Conservation (phyloP, 140 eudicot species). For the Oenanthe javanica region DNA sequence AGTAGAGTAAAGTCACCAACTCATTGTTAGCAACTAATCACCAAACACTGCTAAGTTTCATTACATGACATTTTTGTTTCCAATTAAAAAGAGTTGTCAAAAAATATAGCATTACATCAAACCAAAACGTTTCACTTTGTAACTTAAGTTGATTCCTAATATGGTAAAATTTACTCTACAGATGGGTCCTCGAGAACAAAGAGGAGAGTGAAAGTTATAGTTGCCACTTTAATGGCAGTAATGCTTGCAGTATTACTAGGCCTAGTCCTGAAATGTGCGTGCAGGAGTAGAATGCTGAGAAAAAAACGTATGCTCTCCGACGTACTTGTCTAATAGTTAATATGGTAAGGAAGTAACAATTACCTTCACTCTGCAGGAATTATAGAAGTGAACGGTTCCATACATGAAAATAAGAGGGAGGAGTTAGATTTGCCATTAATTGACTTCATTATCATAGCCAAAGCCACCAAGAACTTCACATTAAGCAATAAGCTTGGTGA, state of each 20-base stretch:
- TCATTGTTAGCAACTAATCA: no score
- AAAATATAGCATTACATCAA: background rate
- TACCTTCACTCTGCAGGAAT: background rate
- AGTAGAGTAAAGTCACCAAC: background rate
- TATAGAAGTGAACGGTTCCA: background rate
- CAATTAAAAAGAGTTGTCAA: background rate
- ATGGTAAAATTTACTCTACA: background rate
- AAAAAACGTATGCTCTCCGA: background rate
- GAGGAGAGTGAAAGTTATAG: background rate
- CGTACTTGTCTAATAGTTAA: background rate
- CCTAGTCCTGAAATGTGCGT: background rate
- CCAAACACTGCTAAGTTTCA: background rate
- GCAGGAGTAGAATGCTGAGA: background rate
- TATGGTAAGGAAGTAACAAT: background rate
- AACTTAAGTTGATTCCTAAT: background rate
- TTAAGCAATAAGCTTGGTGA: constrained; percentile 1
- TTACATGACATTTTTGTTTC: background rate
- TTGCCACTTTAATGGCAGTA: background rate
- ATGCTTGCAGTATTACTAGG: background rate
- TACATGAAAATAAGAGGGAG: constrained; percentile 1
- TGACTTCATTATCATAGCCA: background rate
- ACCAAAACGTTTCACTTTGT: background rate
- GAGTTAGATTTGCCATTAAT: background rate
- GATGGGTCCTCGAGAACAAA: background rate
- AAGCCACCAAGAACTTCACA: background rate